Conservation (phyloP, 2,329 filamentous ascomycete species). For the Colletotrichum plurivorum region DNA sequence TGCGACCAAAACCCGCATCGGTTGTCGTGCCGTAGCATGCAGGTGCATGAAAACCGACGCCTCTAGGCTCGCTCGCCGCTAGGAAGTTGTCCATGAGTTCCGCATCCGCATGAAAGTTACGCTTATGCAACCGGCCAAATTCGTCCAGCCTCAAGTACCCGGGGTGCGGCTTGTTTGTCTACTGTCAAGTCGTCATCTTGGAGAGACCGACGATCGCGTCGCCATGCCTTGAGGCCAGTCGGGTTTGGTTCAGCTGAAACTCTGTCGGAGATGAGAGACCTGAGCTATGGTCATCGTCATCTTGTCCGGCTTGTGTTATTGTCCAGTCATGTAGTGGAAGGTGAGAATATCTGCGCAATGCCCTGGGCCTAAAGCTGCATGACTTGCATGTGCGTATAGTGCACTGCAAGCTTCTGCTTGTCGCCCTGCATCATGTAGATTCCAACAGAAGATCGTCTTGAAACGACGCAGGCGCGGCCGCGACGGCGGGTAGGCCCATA, state of each 20-base stretch:
- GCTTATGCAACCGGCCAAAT: conserved; percentile 42
- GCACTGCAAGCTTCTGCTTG: conserved; percentile 32
- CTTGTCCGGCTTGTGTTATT: not conserved
- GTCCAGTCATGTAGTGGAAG: conserved; percentile 22
- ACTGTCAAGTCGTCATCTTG: conserved; percentile 5
- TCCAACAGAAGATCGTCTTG: conserved; percentile 36
- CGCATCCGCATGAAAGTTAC: conserved; percentile 40
- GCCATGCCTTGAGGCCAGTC: conserved; percentile 5
- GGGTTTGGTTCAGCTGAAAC: conserved; percentile 21
- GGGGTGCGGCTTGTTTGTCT: conserved; percentile 2
- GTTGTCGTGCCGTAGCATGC: conserved; percentile 25
- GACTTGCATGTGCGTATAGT: conserved; percentile 39
- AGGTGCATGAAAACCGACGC: conserved; percentile 24
- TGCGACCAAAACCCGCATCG: conserved; percentile 14
- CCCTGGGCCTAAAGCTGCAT: conserved; percentile 11
- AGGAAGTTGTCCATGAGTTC: conserved; percentile 30
- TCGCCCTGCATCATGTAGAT: conserved; percentile 37
- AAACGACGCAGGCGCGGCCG: conserved; percentile 40
- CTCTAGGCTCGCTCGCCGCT: conserved; percentile 26
- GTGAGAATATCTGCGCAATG: conserved; percentile 2
- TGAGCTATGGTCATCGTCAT: conserved; percentile 24
- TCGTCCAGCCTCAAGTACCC: conserved; percentile 12
- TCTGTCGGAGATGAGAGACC: conserved; percentile 29
- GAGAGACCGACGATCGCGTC: not conserved
- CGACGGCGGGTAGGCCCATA: conserved; percentile 26